These are phyloP conservation scores for Colletotrichum truncatum DNA, from an alignment of 2,329 filamentous ascomycete species.

Conservation along the genomic window DNA sequence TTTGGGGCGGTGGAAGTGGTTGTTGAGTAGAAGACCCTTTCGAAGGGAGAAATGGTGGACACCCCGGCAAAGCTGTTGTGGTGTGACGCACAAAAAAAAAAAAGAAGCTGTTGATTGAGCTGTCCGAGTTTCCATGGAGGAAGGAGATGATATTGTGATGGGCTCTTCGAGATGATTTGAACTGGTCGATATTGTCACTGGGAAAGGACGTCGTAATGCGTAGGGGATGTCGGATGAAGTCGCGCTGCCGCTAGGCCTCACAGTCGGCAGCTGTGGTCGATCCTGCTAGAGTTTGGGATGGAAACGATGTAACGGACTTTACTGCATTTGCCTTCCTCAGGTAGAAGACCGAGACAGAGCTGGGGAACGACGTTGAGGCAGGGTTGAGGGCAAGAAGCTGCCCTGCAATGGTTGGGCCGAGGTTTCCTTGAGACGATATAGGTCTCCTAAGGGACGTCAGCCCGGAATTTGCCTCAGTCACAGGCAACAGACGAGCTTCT, in stretches of 20 bases:
- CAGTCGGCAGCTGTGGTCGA: neutral
- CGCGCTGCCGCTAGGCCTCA: neutral
- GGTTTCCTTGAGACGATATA: neutral
- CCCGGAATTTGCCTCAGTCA: no score
- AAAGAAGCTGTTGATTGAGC: constrained; percentile 26
- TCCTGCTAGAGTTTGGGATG: neutral
- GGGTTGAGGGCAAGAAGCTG: neutral
- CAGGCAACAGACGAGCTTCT: no score
- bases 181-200: neutral
- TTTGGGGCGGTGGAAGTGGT: constrained; percentile 34
- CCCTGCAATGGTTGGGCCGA: neutral
- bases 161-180: constrained; percentile 18
- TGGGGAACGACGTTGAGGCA: neutral
- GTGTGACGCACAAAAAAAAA: constrained; percentile 31
- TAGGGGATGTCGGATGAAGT: neutral
- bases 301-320: neutral
- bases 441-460: neutral
- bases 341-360: neutral
- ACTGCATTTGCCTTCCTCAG: neutral
- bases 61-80: constrained; percentile 31
- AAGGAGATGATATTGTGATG: constrained; percentile 27
- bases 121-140: constrained; percentile 14
- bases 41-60: constrained; percentile 29
- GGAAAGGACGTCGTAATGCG: neutral
- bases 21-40: constrained; percentile 31